Conservation (phyloP, 352 stramenopile genomes). For the Phytopythium helicoides region DNA sequence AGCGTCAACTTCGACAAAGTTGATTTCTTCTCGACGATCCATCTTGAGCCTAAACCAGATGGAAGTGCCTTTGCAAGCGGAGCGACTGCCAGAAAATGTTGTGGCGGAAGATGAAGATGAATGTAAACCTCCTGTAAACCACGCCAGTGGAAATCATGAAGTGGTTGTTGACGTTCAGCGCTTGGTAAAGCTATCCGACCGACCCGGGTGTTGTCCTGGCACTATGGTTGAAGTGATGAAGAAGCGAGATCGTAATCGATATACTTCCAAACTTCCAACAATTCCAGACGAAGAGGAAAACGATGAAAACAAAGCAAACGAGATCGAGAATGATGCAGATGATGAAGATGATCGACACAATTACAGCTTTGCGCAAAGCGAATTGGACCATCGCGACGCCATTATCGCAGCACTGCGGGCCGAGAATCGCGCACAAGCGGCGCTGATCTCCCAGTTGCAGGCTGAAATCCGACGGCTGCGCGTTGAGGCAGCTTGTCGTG, state of each 20-base stretch:
- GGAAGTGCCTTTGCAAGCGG: too few species aligned
- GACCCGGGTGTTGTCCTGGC: background rate
- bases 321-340: background rate
- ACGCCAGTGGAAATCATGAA: too few species aligned
- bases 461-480: background rate
- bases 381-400: background rate
- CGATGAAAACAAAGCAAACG: background rate
- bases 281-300: background rate
- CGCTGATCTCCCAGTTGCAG: background rate
- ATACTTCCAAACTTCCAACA: too few species aligned
- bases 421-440: background rate
- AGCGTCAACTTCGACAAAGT: too few species aligned
- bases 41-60: too few species aligned
- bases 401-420: slow-evolving; percentile 1
- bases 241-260: background rate
- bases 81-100: too few species aligned
- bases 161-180: too few species aligned
- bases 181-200: background rate
- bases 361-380: background rate
- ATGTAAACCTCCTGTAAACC: too few species aligned
- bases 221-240: background rate
- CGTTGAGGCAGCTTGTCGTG: background rate
- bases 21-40: too few species aligned
- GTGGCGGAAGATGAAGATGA: too few species aligned
- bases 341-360: background rate